phyloP scores from a whole-genome alignment of 306 rosid genomes.

The Senna siamea region DNA sequence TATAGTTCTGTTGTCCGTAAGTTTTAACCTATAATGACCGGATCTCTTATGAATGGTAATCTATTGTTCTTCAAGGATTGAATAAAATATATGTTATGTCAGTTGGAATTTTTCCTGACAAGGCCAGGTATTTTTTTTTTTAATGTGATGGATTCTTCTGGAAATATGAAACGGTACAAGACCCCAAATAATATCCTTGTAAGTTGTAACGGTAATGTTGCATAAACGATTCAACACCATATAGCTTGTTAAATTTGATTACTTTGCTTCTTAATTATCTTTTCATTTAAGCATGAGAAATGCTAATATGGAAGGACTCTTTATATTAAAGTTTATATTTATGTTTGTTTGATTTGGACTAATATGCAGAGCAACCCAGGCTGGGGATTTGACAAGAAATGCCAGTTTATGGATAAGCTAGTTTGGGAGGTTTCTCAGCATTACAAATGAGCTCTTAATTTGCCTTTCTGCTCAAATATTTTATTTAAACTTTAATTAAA shows the following conservation, averaged over 20 bases:
- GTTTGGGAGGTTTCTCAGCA: constrained; percentile 69
- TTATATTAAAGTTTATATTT: constrained; percentile 14
- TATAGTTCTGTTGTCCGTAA: constrained; percentile 1
- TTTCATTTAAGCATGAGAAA: constrained; percentile 24
- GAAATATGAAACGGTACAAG: background rate
- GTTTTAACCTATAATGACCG: background rate
- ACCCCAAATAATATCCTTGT: background rate
- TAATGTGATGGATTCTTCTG: constrained; percentile 10
- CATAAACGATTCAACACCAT: constrained; percentile 3
- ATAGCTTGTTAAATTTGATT: background rate
- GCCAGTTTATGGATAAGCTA: constrained; percentile 88
- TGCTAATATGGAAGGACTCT: background rate
- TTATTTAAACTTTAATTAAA: constrained; percentile 1
- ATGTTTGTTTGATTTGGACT: constrained; percentile 35
- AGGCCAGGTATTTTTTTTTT: background rate
- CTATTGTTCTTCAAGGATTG: background rate
- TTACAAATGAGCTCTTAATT: constrained; percentile 49
- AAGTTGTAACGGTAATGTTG: constrained; percentile 16
- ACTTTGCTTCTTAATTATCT: background rate
- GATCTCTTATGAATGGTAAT: background rate
- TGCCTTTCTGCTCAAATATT: constrained; percentile 25
- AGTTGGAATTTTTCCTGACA: background rate
- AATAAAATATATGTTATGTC: background rate
- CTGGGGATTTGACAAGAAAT: constrained; percentile 90
- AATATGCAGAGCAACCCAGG: constrained; percentile 89